Base-by-base conservation (phyloP, 2,329 filamentous ascomycete genomes). In the Colletotrichum shisoi region DNA sequence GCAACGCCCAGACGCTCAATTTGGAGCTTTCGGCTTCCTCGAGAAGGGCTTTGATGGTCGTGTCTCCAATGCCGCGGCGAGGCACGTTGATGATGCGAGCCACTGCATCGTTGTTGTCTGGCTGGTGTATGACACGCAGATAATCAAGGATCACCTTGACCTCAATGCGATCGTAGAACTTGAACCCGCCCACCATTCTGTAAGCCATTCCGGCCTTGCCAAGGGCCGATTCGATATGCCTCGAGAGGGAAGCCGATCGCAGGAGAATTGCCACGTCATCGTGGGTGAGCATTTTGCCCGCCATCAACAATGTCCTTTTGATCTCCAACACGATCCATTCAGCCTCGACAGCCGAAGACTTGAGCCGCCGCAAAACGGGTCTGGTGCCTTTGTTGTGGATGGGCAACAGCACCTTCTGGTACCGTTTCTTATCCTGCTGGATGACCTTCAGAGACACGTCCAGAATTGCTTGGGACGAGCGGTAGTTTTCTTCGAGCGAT, bases 151-250 rank as follows among this genome's bases (percentile, higher is more conserved):
- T 76, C 7, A 93, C 84, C 76, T 95, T 96, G 74, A 98, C 90
- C 76, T 99, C 94, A 3, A 88, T 85, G 58, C 95, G 88, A 71
- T 99, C 95, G 73, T 96, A 98, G 76, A 99, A 99, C 66, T 92
- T 91, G 69, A 88, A 87, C 2, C 95, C 94, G 44, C 87, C 94
- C 58, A 98, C 89, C 94, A 98, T 97, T 57, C 89, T 89, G 77
- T 98, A 99, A 0, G 93, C 85, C 46, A 98, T 88, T 1, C 93
- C 93, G 12, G 88, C 87, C 73, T 90, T 92, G 15, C 91, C 92
- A 46, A 98, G 82, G 3, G 90, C 90, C 24, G 89, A 85, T 78
- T 99, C 94, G 45, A 98, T 90, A n/a, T 92, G 87, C 24, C 94
- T 84, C 0, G 94, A 97, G 8, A 97, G 82, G 1, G 88, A 83